phyloP scores from a whole-genome alignment of 73 alveolate species.

The Stentor roeselii region DNA sequence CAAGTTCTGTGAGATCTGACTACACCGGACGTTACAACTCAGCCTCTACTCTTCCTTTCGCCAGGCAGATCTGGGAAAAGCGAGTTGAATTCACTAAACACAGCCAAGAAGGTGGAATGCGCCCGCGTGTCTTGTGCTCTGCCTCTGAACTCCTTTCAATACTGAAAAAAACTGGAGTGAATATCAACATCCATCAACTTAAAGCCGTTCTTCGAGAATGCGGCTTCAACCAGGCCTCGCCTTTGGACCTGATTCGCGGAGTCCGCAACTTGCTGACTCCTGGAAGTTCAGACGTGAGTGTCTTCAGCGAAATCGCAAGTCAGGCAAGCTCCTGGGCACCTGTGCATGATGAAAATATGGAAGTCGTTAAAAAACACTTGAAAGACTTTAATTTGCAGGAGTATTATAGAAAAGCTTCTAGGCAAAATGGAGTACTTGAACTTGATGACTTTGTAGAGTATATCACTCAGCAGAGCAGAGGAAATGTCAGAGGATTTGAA shows the following conservation, averaged over 20 bases:
- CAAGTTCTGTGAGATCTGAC: not conserved
- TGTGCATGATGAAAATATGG: not conserved
- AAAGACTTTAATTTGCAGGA: not conserved
- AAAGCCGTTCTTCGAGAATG: conserved; percentile 12
- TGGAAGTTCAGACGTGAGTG: conserved; percentile 6
- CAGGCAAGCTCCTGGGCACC: not conserved
- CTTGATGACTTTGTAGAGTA: not conserved
- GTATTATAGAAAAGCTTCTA: not conserved
- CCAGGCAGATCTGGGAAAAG: conserved; percentile 9
- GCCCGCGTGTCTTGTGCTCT: not conserved
- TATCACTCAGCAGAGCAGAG: conserved; percentile 1
- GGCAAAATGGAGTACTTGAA: not conserved
- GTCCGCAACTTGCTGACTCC: conserved; percentile 1
- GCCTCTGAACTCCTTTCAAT: conserved; percentile 9
- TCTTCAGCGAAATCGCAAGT: conserved; percentile 13
- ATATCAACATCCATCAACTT: conserved; percentile 15
- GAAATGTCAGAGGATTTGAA: conserved; percentile 10
- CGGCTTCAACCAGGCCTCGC: not conserved
- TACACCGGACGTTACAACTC: not conserved
- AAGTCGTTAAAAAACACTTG: not conserved
- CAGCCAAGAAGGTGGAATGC: conserved; percentile 19
- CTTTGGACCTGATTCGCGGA: not conserved
- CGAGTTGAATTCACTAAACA: not conserved
- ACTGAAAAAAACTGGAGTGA: not conserved
- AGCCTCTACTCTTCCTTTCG: not conserved